phyloP scores from a whole-genome alignment of 352 stramenopile genomes.

The Blastocystis sp. region DNA sequence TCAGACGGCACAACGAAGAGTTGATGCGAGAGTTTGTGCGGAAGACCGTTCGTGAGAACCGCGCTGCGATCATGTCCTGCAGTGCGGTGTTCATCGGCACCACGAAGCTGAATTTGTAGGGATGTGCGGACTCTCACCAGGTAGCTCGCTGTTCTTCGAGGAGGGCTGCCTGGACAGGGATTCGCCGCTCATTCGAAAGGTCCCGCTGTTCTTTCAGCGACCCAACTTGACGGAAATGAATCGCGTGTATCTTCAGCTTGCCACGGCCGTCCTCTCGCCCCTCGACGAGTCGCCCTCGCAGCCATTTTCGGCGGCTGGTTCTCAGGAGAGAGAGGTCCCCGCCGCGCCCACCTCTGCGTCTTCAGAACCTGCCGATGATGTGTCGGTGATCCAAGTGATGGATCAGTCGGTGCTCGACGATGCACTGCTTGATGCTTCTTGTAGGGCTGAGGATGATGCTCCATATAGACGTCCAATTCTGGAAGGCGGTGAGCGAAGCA shows the following conservation, averaged over 20 bases:
- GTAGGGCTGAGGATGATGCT: conserved; percentile 31
- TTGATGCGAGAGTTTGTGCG: conserved; percentile 75
- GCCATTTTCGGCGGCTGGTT: background rate
- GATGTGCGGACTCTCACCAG: conserved; percentile 61
- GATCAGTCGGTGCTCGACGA: background rate
- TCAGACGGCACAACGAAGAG: conserved; percentile 79
- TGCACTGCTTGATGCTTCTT: conserved; percentile 47
- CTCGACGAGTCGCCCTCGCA: background rate
- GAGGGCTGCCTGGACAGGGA: conserved; percentile 61
- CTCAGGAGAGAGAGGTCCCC: background rate
- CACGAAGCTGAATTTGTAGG: conserved; percentile 71
- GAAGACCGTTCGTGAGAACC: conserved; percentile 70
- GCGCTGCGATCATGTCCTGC: conserved; percentile 74
- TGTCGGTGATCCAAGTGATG: conserved; percentile 67
- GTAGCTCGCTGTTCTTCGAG: conserved; percentile 25
- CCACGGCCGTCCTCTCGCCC: conserved; percentile 68
- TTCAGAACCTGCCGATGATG: conserved; percentile 62
- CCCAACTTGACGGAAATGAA: conserved; percentile 76
- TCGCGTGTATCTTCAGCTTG: conserved; percentile 26
- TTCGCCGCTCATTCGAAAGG: conserved; percentile 72
- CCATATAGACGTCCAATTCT: conserved; percentile 34
- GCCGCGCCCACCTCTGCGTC: background rate
- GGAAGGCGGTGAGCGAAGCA: conserved; percentile 53
- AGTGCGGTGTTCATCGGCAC: conserved; percentile 74
- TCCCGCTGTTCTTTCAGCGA: conserved; percentile 76